Percentiles rank a stretch among this genome's conserved stretches.
phyloP scores from a whole-genome alignment of 2,329 filamentous ascomycete species.

The Coniochaeta sp. region DNA sequence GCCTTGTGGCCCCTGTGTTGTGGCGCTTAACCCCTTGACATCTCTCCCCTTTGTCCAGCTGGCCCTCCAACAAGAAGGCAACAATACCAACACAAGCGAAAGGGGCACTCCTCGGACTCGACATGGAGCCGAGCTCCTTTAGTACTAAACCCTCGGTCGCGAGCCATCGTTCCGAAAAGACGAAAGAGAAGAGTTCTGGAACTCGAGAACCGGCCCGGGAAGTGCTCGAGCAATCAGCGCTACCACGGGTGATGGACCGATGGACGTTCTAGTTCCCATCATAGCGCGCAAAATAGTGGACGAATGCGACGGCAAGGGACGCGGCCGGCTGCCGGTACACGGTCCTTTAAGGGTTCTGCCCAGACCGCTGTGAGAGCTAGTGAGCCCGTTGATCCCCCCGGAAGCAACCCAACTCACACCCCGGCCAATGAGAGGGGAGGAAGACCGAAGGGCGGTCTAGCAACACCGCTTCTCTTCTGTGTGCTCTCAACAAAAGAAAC shows the following conservation, averaged over 20 bases:
- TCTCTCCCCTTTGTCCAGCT: neutral
- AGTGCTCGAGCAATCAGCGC: neutral
- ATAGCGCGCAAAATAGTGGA: neutral
- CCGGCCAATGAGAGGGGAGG: neutral
- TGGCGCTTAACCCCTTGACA: neutral
- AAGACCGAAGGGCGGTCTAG: neutral
- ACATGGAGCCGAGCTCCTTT: neutral
- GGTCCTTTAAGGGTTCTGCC: no score
- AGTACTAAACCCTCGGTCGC: neutral
- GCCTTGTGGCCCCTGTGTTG: neutral
- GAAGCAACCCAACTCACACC: neutral
- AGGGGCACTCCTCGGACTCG: neutral
- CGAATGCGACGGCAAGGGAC: neutral
- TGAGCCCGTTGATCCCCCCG: neutral
- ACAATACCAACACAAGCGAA: neutral
- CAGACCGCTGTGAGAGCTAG: no score
- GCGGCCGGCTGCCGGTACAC: neutral
- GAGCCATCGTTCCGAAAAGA: neutral
- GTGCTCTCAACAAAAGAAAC: neutral
- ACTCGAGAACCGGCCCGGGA: neutral
- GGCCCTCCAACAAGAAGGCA: no score
- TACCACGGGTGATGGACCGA: neutral
- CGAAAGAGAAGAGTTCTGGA: no score
- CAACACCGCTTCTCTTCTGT: neutral
- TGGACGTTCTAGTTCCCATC: neutral